Evolutionary conservation across 176 grass and related monocot genomes (phyloP), one percentile per base, ranked within the genome.

Genomic region (Dendrocalamus sinicus): DNA sequence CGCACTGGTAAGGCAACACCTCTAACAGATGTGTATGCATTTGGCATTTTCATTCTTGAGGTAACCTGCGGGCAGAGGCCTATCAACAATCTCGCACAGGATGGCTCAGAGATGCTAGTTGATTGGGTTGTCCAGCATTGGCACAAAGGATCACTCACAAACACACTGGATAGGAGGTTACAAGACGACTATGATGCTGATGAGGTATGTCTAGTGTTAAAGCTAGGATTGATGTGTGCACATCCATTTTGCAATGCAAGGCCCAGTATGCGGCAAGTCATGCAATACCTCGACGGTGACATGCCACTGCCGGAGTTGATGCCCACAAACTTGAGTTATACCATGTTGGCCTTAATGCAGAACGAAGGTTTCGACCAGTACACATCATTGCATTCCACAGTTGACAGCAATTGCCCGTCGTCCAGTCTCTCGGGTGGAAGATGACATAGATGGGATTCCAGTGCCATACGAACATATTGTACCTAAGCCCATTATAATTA

Each of bases 51-150:
- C 62, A 20, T 85, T 57, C 48, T 85, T 28, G 83, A 85, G 41
- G 84, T 86, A 17, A 86, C 75, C 12, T 86, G 84, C 1, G 84
- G 75, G 20, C 17, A 52, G 51, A 86, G 66, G 75, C 84, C 84
- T 20, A 70, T 86, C 19, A 16, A 23, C 53, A 59, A 58, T 72
- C 26, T 1, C 0, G 53, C 43, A 17, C 51, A 62, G 12, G 64
- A 78, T 23, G 26, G 37, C 24, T 71, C 66, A 0, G n/a, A n/a
- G 40, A 72, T 72, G 46, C 54, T 86, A 51, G 8, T 86, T 12
- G 84, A 86, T 50, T 54, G 78, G 78, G 63, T 81, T 51, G 46
- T 81, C 17, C 30, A 81, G 78, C 47, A 81, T 17, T 68, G 64
- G 64, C 61, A 68, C 26, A 67, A 40, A 40, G 46, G 63, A 66